Percentiles rank a stretch among this genome's conserved stretches.
Conservation (phyloP, 176 grass and related monocot genomes). For the Paspalum vaginatum region DNA sequence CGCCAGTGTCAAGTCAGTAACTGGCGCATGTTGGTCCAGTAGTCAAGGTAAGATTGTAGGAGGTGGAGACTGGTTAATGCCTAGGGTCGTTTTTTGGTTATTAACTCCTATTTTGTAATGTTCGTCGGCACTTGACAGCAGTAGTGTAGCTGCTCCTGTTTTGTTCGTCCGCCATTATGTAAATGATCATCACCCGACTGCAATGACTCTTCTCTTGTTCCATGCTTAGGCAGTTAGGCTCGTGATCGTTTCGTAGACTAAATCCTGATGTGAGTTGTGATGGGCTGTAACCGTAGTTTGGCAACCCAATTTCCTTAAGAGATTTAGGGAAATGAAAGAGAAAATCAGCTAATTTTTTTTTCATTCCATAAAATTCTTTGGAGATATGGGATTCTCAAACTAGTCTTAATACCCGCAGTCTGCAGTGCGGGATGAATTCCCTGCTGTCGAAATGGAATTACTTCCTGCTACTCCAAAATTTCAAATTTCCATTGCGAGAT, state of each 20-base stretch:
- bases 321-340: no score
- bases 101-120: slow-evolving; percentile 37
- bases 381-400: no score
- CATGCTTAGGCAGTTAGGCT: neutral
- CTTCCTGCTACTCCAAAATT: no score
- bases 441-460: no score
- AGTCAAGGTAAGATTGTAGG: slow-evolving; percentile 44
- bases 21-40: slow-evolving; percentile 33
- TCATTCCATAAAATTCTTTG: no score
- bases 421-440: no score
- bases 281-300: no score
- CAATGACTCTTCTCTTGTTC: neutral
- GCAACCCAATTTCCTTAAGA: no score
- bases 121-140: slow-evolving; percentile 24
- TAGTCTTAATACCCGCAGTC: no score
- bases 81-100: slow-evolving; percentile 40
- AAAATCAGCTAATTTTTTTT: no score
- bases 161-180: slow-evolving; percentile 52
- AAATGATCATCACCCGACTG: slow-evolving; percentile 38
- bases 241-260: neutral
- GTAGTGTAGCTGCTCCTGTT: slow-evolving; percentile 53
- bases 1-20: slow-evolving; percentile 37
- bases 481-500: no score
- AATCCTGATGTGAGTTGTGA: neutral
- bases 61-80: slow-evolving; percentile 47